Conservation (phyloP, 345 rosid genomes). For the Lumnitzera littorea region DNA sequence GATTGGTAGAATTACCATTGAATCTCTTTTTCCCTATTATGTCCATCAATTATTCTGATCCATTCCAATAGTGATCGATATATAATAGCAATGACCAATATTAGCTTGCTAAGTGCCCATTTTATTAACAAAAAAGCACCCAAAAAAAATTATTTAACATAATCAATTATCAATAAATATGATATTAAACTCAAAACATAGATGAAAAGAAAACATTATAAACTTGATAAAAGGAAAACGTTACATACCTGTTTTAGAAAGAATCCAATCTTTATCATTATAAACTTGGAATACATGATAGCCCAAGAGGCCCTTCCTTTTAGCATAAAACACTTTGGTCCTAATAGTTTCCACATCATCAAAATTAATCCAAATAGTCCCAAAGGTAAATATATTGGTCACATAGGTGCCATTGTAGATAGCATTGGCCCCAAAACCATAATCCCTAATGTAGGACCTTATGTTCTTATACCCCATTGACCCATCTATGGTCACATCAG, state of each 20-base stretch:
- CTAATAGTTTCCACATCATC: constrained; percentile 28
- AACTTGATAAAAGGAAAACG: neutral
- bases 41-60: no score
- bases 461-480: constrained; percentile 15
- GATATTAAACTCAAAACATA: no score
- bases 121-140: no score
- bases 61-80: no score
- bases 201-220: neutral
- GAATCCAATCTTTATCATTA: constrained; percentile 34
- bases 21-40: no score
- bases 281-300: constrained; percentile 22
- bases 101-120: no score
- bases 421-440: constrained; percentile 14
- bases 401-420: constrained; percentile 28
- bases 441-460: constrained; percentile 7
- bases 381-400: constrained; percentile 15
- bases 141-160: no score
- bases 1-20: no score
- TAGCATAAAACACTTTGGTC: constrained; percentile 32
- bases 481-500: constrained; percentile 3
- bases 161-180: no score
- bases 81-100: no score
- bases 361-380: constrained; percentile 32
- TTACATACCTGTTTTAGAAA: constrained; percentile 24
- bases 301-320: constrained; percentile 28